Base-by-base conservation (phyloP, 371 early-diverging fungal species). In the Mucor irregularis region DNA sequence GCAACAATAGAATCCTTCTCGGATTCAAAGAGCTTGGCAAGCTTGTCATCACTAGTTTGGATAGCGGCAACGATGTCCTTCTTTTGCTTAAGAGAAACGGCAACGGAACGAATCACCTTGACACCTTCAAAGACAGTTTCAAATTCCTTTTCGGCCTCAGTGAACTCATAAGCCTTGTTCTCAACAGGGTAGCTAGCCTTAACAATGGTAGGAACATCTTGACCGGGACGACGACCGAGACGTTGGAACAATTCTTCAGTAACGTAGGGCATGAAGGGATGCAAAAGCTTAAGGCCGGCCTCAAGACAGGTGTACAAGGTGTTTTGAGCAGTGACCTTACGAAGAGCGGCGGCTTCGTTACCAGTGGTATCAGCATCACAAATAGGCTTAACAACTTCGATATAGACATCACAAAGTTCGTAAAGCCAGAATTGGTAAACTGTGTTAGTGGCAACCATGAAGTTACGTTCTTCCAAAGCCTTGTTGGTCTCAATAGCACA, bases 261-360 rank as follows among this genome's bases (percentile, higher is more conserved):
- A 38, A 99, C 89, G 73, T 93, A 99, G 10, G 99, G 99, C 96
- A 98, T 97, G 82, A 99, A 93, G 25, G 99, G 99, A 76, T 98
- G 98, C 66, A 99, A 76, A 57, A 99, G 78, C 71, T 86, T 89
- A 61, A 99, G 78, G 16, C 94, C 97, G 40, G 84, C 84, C 58
- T 97, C 96, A 63, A 98, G 85, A 72, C 95, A 95, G 19, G 92
- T 96, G 79, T 95, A 99, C 52, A 93, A 80, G 28, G 90, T 92
- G 60, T 92, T 89, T 66, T 83, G 86, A 19, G 90, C 90, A 43
- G 89, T 82, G 53, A 69, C 62, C 66, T 83, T 83, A 30, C 78
- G 80, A 19, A 63, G 63, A 19, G 72, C 61, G 56, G 85, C 78
- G 25, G 66, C 66, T 61, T 71, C 73, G 46, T 74, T 64, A 8